Evolutionary conservation across 2,329 filamentous ascomycete species (phyloP).

Genomic region (Penicillium capsulatum): DNA sequence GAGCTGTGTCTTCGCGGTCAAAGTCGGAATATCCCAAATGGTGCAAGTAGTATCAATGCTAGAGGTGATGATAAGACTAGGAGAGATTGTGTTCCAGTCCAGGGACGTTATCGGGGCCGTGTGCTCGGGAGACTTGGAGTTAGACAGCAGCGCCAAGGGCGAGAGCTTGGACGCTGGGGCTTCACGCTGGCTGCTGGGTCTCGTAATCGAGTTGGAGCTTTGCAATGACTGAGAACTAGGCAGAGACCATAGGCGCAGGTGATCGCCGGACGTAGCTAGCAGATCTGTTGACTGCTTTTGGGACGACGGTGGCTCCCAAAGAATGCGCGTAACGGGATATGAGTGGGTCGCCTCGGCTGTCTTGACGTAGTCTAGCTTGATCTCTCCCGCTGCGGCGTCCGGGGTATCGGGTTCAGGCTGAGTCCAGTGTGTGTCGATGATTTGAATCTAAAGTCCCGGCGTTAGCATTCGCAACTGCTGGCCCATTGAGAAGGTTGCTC

Average conservation of each 20-base stretch:
- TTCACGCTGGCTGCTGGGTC: slow-evolving; percentile 59
- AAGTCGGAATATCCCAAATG: slow-evolving; percentile 97
- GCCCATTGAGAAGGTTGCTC: slow-evolving; percentile 30
- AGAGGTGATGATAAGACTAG: slow-evolving; percentile 95
- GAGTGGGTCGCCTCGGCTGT: slow-evolving; percentile 96
- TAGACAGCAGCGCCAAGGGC: slow-evolving; percentile 85
- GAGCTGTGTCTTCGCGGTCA: slow-evolving; percentile 95
- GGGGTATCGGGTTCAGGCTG: slow-evolving; percentile 65
- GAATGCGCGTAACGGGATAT: slow-evolving; percentile 88
- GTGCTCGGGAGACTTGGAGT: slow-evolving; percentile 97
- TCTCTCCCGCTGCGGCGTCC: slow-evolving; percentile 63
- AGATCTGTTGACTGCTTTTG: slow-evolving; percentile 95
- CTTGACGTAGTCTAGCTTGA: slow-evolving; percentile 77
- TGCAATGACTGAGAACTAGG: slow-evolving; percentile 60
- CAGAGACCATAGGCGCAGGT: slow-evolving; percentile 88
- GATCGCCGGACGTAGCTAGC: slow-evolving; percentile 89
- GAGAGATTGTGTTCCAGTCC: slow-evolving; percentile 97
- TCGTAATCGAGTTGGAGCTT: slow-evolving; percentile 64
- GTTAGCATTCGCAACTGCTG: slow-evolving; percentile 12
- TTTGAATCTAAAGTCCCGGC: slow-evolving; percentile 70
- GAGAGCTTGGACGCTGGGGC: slow-evolving; percentile 75
- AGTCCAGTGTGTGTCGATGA: slow-evolving; percentile 78
- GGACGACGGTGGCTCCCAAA: slow-evolving; percentile 93
- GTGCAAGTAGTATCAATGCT: slow-evolving; percentile 99
- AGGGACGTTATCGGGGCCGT: slow-evolving; percentile 93